Conservation (phyloP, 2,329 filamentous ascomycete genomes). For the Dryadomyces quercivorus region DNA sequence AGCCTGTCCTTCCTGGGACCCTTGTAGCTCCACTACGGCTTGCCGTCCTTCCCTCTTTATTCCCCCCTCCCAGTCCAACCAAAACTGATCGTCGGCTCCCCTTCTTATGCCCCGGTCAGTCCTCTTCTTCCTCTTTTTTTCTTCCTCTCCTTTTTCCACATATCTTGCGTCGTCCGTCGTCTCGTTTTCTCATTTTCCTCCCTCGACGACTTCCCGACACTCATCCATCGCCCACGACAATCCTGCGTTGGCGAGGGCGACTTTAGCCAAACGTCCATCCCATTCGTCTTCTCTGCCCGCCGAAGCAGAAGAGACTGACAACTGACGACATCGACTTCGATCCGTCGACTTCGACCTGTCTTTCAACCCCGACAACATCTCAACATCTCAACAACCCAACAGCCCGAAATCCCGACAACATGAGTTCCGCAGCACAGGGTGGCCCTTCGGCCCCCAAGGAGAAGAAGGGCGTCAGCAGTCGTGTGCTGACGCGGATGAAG, state of each 20-base stretch:
- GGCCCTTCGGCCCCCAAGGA: slow-evolving; percentile 25
- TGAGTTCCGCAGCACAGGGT: slow-evolving; percentile 30
- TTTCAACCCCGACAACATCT: background rate
- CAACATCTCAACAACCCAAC: background rate
- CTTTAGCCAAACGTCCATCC: too few species aligned
- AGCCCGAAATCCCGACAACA: slow-evolving; percentile 14
- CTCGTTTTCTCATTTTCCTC: background rate
- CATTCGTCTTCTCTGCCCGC: too few species aligned
- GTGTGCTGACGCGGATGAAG: slow-evolving; percentile 35
- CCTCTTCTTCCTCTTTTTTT: background rate
- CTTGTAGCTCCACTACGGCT: background rate
- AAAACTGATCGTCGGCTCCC: background rate
- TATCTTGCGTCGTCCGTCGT: background rate
- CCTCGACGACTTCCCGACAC: background rate
- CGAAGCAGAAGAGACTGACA: background rate
- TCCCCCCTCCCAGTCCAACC: background rate
- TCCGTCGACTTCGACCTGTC: too few species aligned
- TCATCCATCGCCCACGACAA: too few species aligned
- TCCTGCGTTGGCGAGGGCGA: too few species aligned
- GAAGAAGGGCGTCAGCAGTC: slow-evolving; percentile 36
- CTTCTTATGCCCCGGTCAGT: background rate
- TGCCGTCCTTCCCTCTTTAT: background rate
- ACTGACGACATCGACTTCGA: background rate
- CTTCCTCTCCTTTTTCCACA: background rate
- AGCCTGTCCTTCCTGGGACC: background rate